A percentile compares a stretch with the other conserved stretches of the same genome.
Conservation (phyloP, 140 eudicot species). For the Senecio squalidus region DNA sequence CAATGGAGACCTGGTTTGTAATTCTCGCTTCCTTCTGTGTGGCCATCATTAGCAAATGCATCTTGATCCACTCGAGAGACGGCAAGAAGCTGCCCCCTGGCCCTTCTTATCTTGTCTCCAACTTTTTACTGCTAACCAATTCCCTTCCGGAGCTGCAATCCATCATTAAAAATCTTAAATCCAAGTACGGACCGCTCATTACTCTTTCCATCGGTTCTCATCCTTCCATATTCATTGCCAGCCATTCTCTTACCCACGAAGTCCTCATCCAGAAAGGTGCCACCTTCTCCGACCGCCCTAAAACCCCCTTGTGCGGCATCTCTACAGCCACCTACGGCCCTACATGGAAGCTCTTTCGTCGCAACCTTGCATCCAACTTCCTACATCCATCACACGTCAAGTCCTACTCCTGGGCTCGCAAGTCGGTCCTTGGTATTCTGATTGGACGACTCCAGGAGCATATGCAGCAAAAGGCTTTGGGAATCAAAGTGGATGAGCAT, state of each 20-base stretch:
- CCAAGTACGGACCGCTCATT: slow-evolving; percentile 7
- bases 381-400: slow-evolving; percentile 43
- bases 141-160: background rate
- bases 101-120: background rate
- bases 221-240: background rate
- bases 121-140: background rate
- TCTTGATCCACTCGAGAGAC: background rate
- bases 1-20: background rate
- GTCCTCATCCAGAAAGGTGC: slow-evolving; percentile 5
- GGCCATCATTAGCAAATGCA: background rate
- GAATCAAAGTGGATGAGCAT: background rate
- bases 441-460: background rate
- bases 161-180: background rate
- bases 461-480: background rate
- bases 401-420: slow-evolving; percentile 30
- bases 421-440: slow-evolving; percentile 29
- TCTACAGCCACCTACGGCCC: slow-evolving; percentile 13
- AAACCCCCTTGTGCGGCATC: background rate
- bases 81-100: background rate
- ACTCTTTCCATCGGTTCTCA: background rate
- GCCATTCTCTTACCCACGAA: background rate
- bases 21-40: background rate
- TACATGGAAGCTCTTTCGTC: background rate
- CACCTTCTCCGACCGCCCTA: background rate
- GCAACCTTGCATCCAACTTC: slow-evolving; percentile 41